Evolutionary conservation across 305 asterid genomes (phyloP).

Genomic region (Fraxinus baroniana): DNA sequence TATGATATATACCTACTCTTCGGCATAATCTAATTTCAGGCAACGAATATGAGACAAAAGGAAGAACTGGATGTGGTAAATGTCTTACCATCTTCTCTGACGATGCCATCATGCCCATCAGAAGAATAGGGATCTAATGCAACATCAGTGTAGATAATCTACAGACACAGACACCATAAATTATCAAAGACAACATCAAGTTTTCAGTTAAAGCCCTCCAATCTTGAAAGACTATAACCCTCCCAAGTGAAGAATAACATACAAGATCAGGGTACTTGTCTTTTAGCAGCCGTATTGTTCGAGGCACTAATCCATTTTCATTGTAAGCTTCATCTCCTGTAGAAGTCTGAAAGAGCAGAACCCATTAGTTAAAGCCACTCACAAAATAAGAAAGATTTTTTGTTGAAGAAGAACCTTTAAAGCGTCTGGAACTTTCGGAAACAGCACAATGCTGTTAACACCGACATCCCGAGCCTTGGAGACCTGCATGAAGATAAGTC

Average conservation of each 20-base stretch:
- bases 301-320: slow-evolving; percentile 84
- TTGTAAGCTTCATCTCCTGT: slow-evolving; percentile 95
- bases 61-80: neutral
- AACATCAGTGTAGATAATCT: slow-evolving; percentile 92
- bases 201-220: neutral
- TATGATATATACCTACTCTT: neutral
- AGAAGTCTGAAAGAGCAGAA: slow-evolving; percentile 48
- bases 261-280: slow-evolving; percentile 97
- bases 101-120: slow-evolving; percentile 98
- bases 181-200: slow-evolving; percentile 6
- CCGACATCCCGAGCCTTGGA: slow-evolving; percentile 95
- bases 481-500: slow-evolving; percentile 54
- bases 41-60: neutral
- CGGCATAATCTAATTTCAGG: neutral
- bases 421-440: slow-evolving; percentile 97
- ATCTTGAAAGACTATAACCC: slow-evolving; percentile 2
- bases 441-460: slow-evolving; percentile 91
- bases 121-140: slow-evolving; percentile 96
- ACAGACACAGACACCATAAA: slow-evolving; percentile 22
- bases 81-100: slow-evolving; percentile 86
- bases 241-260: slow-evolving; percentile 30
- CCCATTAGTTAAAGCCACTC: slow-evolving; percentile 3
- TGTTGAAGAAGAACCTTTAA: slow-evolving; percentile 56
- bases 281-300: slow-evolving; percentile 83
- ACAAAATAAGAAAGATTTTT: slow-evolving; percentile 9